These are phyloP conservation scores for Excoecaria cochinchinensis DNA, from an alignment of 345 rosid genomes.

Conservation along the genomic window DNA sequence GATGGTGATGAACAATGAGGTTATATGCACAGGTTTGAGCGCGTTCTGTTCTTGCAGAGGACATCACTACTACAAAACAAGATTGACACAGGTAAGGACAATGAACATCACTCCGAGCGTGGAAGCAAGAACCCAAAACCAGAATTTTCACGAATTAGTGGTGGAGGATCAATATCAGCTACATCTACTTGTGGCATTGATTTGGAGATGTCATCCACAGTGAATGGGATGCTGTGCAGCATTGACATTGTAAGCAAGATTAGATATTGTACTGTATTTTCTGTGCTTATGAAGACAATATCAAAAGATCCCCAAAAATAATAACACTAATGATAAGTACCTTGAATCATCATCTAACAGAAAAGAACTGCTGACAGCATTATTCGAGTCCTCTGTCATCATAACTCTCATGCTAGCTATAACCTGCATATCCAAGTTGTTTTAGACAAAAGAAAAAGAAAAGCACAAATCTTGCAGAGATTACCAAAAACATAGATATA, in stretches of 20 bases:
- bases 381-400: slow-evolving; percentile 96
- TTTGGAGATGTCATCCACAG: slow-evolving; percentile 97
- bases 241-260: slow-evolving; percentile 18
- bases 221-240: slow-evolving; percentile 84
- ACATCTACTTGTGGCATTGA: slow-evolving; percentile 87
- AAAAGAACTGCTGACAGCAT: slow-evolving; percentile 92
- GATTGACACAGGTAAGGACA: background rate
- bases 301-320: background rate
- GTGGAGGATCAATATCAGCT: slow-evolving; percentile 82
- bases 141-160: slow-evolving; percentile 81
- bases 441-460: background rate
- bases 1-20: slow-evolving; percentile 20
- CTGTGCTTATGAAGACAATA: background rate
- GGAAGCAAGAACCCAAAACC: slow-evolving; percentile 89
- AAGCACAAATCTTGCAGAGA: background rate
- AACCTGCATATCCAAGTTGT: slow-evolving; percentile 45
- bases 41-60: background rate
- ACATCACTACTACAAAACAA: background rate
- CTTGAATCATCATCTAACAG: slow-evolving; percentile 98
- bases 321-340: slow-evolving; percentile 30
- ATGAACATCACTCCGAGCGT: slow-evolving; percentile 57
- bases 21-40: slow-evolving; percentile 15
- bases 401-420: slow-evolving; percentile 89
- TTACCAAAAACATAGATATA: background rate
- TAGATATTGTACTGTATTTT: background rate